Conservation (phyloP, 495 filamentous ascomycete genomes). For the Penicillium simplicissimum region DNA sequence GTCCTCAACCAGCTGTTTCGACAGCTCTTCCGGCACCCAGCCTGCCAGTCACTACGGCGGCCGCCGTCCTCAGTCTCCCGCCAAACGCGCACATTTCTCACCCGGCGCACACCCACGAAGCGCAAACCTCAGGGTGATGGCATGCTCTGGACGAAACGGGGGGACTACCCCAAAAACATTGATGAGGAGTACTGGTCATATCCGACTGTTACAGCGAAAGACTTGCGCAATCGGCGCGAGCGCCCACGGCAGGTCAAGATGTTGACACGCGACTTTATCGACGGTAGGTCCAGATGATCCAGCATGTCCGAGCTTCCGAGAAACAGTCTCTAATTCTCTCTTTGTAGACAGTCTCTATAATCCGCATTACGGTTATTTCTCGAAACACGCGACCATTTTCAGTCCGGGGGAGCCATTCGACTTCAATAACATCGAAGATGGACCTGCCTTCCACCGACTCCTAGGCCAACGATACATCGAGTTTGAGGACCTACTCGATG, state of each 20-base stretch:
- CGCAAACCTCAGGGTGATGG: constrained; percentile 36
- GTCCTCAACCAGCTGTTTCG: constrained; percentile 76
- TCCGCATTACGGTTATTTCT: constrained; percentile 96
- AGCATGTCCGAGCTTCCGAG: neutral
- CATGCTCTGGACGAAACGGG: constrained; percentile 76
- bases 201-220: constrained; percentile 80
- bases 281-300: constrained; percentile 59
- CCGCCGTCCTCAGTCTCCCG: constrained; percentile 30
- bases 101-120: constrained; percentile 32
- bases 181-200: constrained; percentile 74
- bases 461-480: constrained; percentile 78
- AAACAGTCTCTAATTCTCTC: constrained; percentile 13
- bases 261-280: constrained; percentile 95
- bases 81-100: constrained; percentile 47
- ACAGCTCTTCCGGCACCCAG: constrained; percentile 72
- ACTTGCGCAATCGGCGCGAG: constrained; percentile 67
- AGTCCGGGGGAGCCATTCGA: constrained; percentile 89
- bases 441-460: constrained; percentile 73
- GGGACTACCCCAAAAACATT: constrained; percentile 71
- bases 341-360: constrained; percentile 89
- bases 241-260: constrained; percentile 91
- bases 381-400: constrained; percentile 96
- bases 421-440: constrained; percentile 78
- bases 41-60: constrained; percentile 58
- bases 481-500: constrained; percentile 88